Evolutionary conservation across 2,329 filamentous ascomycete species (phyloP).

Genomic region (Dactylella cylindrospora): DNA sequence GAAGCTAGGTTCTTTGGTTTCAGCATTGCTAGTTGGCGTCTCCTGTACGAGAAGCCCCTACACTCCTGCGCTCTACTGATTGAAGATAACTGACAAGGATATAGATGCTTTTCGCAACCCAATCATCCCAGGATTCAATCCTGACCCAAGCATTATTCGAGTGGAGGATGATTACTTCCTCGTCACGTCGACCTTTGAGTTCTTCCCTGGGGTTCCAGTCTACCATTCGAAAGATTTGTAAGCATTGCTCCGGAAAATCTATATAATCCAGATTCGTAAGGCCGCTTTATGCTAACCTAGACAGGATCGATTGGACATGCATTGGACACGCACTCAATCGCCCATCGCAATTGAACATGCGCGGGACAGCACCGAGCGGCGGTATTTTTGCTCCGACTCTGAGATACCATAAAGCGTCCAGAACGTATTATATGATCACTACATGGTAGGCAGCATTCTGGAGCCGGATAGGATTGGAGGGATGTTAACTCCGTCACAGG

Average conservation of each 20-base stretch:
- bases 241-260: background rate
- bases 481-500: too few relatives aligned
- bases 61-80: background rate
- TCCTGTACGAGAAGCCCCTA: background rate
- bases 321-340: constrained; percentile 59
- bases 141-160: constrained; percentile 62
- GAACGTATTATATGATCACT: constrained; percentile 46
- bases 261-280: background rate
- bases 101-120: constrained; percentile 54
- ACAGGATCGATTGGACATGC: constrained; percentile 59
- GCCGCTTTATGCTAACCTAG: constrained; percentile 35
- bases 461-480: background rate
- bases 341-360: constrained; percentile 58
- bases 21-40: constrained; percentile 4
- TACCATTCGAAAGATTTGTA: constrained; percentile 59
- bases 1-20: constrained; percentile 1
- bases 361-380: constrained; percentile 60
- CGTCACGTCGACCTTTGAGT: constrained; percentile 65
- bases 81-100: background rate
- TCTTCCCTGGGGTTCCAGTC: constrained; percentile 64
- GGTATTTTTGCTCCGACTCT: constrained; percentile 68
- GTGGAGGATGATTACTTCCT: constrained; percentile 61
- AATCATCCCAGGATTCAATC: constrained; percentile 63
- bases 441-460: constrained; percentile 27
- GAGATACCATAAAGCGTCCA: constrained; percentile 48